Conservation (phyloP, 208 protist genomes). For the Acanthamoeba lenticulata region DNA sequence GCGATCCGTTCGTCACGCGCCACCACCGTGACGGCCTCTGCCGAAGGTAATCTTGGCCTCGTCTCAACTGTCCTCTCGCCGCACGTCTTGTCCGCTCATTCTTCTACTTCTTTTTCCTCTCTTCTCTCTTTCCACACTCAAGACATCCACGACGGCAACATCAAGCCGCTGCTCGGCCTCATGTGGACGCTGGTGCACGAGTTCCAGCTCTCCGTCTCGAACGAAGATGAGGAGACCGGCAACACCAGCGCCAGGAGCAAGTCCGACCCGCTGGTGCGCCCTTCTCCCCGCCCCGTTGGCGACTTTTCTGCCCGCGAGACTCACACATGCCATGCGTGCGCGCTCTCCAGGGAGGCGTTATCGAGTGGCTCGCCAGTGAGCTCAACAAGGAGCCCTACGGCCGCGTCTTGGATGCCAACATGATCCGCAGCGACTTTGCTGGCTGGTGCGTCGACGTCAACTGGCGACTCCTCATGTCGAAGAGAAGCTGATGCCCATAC, state of each 20-base stretch:
- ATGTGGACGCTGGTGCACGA: conserved; percentile 69
- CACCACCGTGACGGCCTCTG: not conserved
- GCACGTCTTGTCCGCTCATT: not conserved
- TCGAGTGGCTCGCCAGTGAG: conserved; percentile 38
- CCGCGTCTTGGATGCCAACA: not conserved
- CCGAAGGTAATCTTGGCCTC: conserved; percentile 16
- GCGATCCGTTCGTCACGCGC: not conserved
- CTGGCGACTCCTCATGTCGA: not conserved
- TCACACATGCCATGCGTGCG: not conserved
- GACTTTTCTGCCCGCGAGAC: not conserved
- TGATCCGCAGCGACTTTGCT: conserved; percentile 39
- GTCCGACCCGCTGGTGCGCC: not conserved
- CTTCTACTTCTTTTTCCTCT: not conserved
- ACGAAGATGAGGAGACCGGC: not conserved
- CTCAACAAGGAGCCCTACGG: conserved; percentile 3
- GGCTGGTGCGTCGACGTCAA: not conserved
- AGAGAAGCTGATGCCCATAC: not conserved
- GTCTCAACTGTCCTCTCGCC: not conserved
- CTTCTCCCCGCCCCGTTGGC: not conserved
- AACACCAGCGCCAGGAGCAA: not conserved
- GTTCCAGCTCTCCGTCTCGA: conserved; percentile 30
- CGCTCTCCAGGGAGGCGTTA: not conserved
- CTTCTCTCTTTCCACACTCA: not conserved
- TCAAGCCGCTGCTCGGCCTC: conserved; percentile 56
- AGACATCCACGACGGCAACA: conserved; percentile 62